Conservation (phyloP, 805 yeast species). For the Lipomyces sp. region DNA sequence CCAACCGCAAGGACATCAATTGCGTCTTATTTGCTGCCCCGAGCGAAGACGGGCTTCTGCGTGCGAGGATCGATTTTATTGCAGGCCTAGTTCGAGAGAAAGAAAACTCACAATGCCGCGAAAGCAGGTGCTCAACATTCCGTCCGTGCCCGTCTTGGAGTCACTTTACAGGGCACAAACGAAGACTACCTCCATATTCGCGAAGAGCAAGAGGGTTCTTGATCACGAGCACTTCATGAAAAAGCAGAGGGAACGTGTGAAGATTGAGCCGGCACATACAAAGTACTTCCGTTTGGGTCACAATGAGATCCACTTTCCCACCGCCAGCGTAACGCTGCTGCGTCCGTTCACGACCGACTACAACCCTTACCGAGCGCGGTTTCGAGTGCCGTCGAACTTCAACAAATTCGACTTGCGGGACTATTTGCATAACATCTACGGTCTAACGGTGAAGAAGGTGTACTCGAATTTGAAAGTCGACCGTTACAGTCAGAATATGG, state of each 20-base stretch:
- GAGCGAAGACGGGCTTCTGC: no score
- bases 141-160: constrained; percentile 20
- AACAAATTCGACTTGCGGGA: constrained; percentile 94
- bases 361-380: constrained; percentile 89
- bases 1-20: no score
- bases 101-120: no score
- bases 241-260: constrained; percentile 15
- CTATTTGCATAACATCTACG: constrained; percentile 85
- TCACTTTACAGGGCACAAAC: constrained; percentile 17
- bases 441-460: constrained; percentile 81
- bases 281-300: constrained; percentile 72
- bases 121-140: constrained; percentile 7
- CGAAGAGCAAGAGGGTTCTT: constrained; percentile 12
- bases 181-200: constrained; percentile 11
- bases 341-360: constrained; percentile 52
- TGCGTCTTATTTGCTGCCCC: no score
- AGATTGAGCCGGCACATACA: constrained; percentile 8
- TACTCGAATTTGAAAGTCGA: constrained; percentile 60
- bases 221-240: constrained; percentile 10
- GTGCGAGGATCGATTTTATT: no score
- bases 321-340: constrained; percentile 72
- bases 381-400: constrained; percentile 88
- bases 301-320: constrained; percentile 74
- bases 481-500: constrained; percentile 50
- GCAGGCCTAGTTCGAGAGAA: no score